Evolutionary conservation across 1,284 basidiomycete species (phyloP), one percentile per base, ranked within the genome.

Genomic region (Boletellus dicymbophilus): DNA sequence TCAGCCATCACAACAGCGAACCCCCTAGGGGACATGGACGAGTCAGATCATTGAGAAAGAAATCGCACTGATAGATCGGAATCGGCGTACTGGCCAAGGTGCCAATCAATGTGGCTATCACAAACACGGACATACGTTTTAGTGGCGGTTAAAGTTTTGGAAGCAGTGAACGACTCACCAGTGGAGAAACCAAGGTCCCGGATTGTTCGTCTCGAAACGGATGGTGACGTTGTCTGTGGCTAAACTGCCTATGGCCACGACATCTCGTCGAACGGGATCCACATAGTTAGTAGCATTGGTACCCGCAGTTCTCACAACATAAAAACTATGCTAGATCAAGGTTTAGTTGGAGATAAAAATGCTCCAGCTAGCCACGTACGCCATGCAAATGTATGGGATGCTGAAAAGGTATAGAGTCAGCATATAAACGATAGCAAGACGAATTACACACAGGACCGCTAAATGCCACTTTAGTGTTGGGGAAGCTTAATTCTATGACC

Each of bases 141-240:
- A 37, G 36, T n/a, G n/a, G n/a, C n/a, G 18, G 6, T 6, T n/a
- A 30, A 28, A n/a, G 18, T 8, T 7, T 7, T 3, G n/a, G n/a
- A n/a, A 8, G 6, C 27, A 6, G 21, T 28, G 37, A 22, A 41
- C 38, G 11, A 49, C 67, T 53, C 48, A 75, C 68, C 76, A 78
- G 49, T 76, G 76, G 38, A 77, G 54, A 62, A 76, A 70, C 76
- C 78, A 77, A 10, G 77, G 75, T 7, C 77, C 78, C 5, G 73
- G 55, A 43, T 79, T 79, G 48, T 78, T 65, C 4, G 77, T 76
- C 22, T 46, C 47, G 53, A 78, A 79, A 34, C 77, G 74, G 41
- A 79, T 71, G 6, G 73, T 76, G 15, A 74, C 72, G 23, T 72
- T 72, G 50, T 71, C 66, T 2, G 57, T 65, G 1, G 54, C 0